These are phyloP conservation scores for Phytophthora idaei DNA, from an alignment of 352 stramenopile species.

Conservation along the genomic window DNA sequence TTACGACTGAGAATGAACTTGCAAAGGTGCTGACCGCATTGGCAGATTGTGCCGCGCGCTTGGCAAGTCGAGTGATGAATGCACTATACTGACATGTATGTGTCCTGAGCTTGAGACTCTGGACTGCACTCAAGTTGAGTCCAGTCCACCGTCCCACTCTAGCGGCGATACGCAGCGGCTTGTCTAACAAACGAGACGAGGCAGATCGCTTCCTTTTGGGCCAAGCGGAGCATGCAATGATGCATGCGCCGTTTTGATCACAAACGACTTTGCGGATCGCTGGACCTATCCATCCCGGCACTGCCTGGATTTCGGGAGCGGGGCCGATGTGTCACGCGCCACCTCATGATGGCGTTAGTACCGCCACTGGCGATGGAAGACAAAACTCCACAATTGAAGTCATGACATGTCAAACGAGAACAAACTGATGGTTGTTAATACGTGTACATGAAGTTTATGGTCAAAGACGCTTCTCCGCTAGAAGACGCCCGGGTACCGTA, in stretches of 20 bases:
- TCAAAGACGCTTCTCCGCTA: conserved; percentile 10
- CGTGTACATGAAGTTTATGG: conserved; percentile 13
- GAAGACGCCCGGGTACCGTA: conserved; percentile 10
- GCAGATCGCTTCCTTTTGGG: conserved; percentile 2
- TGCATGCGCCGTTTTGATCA: too few species aligned
- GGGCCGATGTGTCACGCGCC: conserved; percentile 21
- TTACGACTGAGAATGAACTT: background rate
- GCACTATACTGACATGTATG: background rate
- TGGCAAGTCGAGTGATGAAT: background rate
- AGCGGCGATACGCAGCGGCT: conserved; percentile 3
- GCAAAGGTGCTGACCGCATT: background rate
- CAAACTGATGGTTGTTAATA: background rate
- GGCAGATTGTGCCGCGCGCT: conserved; percentile 1
- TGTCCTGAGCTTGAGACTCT: conserved; percentile 1
- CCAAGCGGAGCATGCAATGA: background rate
- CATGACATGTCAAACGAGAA: background rate
- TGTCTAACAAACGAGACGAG: conserved; percentile 28
- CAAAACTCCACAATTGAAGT: background rate
- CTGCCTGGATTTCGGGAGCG: conserved; percentile 23
- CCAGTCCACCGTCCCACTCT: conserved; percentile 17
- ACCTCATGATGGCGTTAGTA: conserved; percentile 25
- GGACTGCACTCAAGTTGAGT: background rate
- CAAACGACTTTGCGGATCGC: conserved; percentile 2
- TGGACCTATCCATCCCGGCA: conserved; percentile 23
- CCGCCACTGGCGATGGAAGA: background rate